Percentiles rank a stretch among this genome's conserved stretches.
Evolutionary conservation across 495 filamentous ascomycete genomes (phyloP).

Genomic region (Podospora appendiculata): DNA sequence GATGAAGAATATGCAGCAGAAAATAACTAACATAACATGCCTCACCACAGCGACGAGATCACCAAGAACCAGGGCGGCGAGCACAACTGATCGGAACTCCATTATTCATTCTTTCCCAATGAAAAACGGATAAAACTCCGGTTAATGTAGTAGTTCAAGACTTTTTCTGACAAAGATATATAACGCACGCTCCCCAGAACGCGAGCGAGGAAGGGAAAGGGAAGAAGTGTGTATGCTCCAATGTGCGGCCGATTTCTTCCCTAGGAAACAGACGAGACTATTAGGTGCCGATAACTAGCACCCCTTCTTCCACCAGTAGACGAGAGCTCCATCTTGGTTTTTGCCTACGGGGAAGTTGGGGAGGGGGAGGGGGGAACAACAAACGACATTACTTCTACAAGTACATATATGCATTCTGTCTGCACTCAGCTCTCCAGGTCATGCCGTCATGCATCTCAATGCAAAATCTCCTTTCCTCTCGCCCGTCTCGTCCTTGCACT

Average conservation of each 20-base stretch:
- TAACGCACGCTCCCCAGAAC: too few relatives aligned
- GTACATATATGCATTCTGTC: conserved; percentile 3
- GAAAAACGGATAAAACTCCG: neutral
- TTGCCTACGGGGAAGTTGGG: neutral
- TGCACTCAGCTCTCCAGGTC: neutral
- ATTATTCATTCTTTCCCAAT: neutral
- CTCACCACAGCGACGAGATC: conserved; percentile 47
- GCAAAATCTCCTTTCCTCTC: neutral
- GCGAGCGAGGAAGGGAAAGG: too few relatives aligned
- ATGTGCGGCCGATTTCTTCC: too few relatives aligned
- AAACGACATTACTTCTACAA: conserved; percentile 12
- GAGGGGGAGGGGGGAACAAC: neutral
- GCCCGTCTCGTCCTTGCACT: too few relatives aligned
- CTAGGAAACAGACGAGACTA: too few relatives aligned
- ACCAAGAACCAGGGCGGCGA: conserved; percentile 62
- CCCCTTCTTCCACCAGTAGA: too few relatives aligned
- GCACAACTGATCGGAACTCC: conserved; percentile 49
- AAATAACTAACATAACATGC: neutral
- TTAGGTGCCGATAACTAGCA: too few relatives aligned
- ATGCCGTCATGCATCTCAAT: neutral
- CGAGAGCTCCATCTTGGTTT: neutral
- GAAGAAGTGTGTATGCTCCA: too few relatives aligned
- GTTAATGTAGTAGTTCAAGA: too few relatives aligned
- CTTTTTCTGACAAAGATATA: too few relatives aligned
- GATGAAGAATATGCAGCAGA: neutral